These are phyloP conservation scores for Blastocystis sp. DNA, from an alignment of 352 stramenopile species.

Conservation along the genomic window DNA sequence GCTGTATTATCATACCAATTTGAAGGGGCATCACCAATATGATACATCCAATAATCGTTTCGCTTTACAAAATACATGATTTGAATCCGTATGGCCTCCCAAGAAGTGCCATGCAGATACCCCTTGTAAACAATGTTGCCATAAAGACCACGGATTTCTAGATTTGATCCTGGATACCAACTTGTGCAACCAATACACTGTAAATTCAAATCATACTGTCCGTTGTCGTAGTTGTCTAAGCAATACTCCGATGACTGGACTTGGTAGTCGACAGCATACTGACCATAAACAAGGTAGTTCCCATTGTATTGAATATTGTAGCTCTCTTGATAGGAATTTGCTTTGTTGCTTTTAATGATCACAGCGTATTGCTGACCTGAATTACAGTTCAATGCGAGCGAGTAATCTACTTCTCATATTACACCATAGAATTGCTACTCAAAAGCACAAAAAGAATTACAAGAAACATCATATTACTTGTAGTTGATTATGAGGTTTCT, in stretches of 20 bases:
- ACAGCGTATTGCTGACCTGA: neutral
- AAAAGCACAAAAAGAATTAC: neutral
- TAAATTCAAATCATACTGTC: neutral
- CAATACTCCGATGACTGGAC: conserved; percentile 27
- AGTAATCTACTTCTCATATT: neutral
- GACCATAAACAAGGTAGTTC: neutral
- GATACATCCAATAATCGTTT: neutral
- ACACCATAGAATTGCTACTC: neutral
- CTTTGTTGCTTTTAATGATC: neutral
- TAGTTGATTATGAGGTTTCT: neutral
- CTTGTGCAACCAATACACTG: neutral
- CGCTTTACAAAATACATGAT: neutral
- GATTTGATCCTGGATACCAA: neutral
- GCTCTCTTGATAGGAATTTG: neutral
- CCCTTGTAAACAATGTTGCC: conserved; percentile 19
- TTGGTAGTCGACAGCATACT: neutral
- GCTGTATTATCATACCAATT: neutral
- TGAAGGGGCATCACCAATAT: neutral
- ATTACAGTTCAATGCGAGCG: neutral
- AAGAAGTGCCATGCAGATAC: neutral
- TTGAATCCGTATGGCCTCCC: neutral
- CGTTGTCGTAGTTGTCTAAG: neutral
- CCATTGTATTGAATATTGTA: neutral
- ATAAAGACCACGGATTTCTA: conserved; percentile 27
- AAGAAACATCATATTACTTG: neutral